Evolutionary conservation across 2,329 filamentous ascomycete genomes (phyloP), one percentile per base, ranked within the genome.

Genomic region (Xylariaceae sp.): DNA sequence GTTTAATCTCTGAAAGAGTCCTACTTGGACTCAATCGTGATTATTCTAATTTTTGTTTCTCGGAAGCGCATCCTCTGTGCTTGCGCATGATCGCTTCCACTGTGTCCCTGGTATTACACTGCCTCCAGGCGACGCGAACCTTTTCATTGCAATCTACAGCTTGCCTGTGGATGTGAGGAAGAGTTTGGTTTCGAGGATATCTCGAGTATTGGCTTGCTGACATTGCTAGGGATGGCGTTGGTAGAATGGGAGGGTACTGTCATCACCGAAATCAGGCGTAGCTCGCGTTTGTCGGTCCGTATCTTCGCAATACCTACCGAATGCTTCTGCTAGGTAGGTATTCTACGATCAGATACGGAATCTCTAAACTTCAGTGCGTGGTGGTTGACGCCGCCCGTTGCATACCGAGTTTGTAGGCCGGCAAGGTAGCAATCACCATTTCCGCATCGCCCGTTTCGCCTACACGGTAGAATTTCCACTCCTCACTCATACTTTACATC

Each of bases 1-100:
- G 88, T 90, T 91, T 92, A 91, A 91, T 90, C 85, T 87, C 87
- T 92, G 87, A 87, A 88, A 90, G 80, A 80, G 78, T 77, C 79
- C 84, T 81, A 88, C 62, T 76, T 79, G 83, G 78, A 77, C 77
- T 78, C 78, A 82, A 81, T 80, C 78, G 77, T 83, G 85, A 89
- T 92, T 91, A 89, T 83, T 83, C 85, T 79, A 80, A 89, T 92
- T 88, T 86, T 89, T 89, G 78, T 63, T 71, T 55, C 64, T 1
- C 56, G 62, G 80, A 72, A 70, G 68, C 63, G 68, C 71, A 62
- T 63, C 80, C 84, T 81, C 85, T 87, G 83, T 78, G 84, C 86
- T 88, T 87, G 86, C 84, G 75, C 78, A 87, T 80, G 79, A 71
- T 70, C 70, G 64, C 68, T 70, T 67, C 72, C 83, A 88, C 81